Evolutionary conservation across 1,139 yeast genomes (phyloP).

Genomic region (Diutina scorzettiae): DNA sequence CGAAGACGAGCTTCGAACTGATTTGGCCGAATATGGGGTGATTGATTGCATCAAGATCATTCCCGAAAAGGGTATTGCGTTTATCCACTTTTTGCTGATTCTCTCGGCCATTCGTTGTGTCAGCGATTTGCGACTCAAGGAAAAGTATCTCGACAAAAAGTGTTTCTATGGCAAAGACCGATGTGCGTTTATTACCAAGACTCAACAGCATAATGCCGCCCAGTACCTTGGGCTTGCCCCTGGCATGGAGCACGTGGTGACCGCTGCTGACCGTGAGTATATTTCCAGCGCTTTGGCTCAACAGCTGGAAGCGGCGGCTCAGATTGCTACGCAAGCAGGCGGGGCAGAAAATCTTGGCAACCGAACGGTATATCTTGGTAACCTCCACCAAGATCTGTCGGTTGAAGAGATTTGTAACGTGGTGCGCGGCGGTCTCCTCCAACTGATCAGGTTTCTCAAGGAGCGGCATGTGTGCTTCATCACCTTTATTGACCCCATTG

Average conservation of each 20-base stretch:
- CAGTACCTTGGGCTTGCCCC: conserved; percentile 88
- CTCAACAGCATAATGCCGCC: conserved; percentile 96
- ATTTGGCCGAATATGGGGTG: conserved; percentile 39
- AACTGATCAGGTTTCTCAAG: conserved; percentile 56
- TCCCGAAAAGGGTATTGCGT: conserved; percentile 49
- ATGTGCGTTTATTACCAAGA: conserved; percentile 71
- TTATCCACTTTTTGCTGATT: conserved; percentile 47
- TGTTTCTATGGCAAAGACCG: conserved; percentile 54
- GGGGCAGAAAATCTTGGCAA: conserved; percentile 78
- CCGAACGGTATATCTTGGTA: conserved; percentile 84
- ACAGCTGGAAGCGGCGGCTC: conserved; percentile 63
- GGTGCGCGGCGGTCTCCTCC: conserved; percentile 85
- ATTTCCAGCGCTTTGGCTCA: conserved; percentile 47
- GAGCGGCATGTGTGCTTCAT: conserved; percentile 86
- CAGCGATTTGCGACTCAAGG: conserved; percentile 41
- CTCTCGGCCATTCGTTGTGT: conserved; percentile 49
- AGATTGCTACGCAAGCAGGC: conserved; percentile 63
- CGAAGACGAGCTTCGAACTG: conserved; percentile 43
- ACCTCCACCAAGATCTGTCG: conserved; percentile 73
- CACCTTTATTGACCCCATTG: conserved; percentile 81
- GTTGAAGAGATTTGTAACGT: conserved; percentile 90
- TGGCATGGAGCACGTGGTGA: conserved; percentile 73
- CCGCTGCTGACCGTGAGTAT: conserved; percentile 61
- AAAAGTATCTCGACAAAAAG: conserved; percentile 43
- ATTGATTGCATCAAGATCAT: conserved; percentile 47